These are phyloP conservation scores for Mortierella sp. DNA, from an alignment of 371 early-diverging fungal genomes.

Conservation along the genomic window DNA sequence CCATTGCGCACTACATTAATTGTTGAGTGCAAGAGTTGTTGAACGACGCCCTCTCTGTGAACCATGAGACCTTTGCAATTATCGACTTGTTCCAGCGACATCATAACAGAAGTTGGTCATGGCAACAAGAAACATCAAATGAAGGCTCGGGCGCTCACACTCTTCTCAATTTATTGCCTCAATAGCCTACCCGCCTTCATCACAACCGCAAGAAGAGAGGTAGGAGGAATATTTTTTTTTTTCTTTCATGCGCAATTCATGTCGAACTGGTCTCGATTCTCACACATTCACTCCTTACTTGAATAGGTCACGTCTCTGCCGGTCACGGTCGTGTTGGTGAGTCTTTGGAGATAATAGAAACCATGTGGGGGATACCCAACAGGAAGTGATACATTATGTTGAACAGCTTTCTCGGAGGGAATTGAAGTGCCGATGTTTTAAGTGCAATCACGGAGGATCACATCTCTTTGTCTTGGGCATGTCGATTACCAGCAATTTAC, in stretches of 20 bases:
- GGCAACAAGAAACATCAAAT: background rate
- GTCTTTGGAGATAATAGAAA: conserved; percentile 16
- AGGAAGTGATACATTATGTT: background rate
- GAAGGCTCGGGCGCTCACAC: background rate
- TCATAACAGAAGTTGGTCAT: background rate
- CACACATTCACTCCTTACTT: background rate
- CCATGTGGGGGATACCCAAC: background rate
- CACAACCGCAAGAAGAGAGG: conserved; percentile 92
- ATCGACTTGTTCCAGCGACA: background rate
- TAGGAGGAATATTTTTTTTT: background rate
- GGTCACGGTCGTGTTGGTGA: conserved; percentile 92
- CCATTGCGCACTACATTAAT: background rate
- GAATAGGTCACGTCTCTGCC: conserved; percentile 86
- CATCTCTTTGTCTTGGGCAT: background rate
- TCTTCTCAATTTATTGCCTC: background rate
- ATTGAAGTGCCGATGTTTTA: no score
- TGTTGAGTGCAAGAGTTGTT: background rate
- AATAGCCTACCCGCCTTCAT: conserved; percentile 87
- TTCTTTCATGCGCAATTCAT: background rate
- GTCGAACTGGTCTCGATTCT: background rate
- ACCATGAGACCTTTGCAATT: no score
- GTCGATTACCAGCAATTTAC: background rate
- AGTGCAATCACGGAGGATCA: background rate
- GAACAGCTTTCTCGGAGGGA: no score
- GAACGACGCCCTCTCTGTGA: no score